These are phyloP conservation scores for Penicillium diatomitis DNA, from an alignment of 495 filamentous ascomycete genomes.

Conservation along the genomic window DNA sequence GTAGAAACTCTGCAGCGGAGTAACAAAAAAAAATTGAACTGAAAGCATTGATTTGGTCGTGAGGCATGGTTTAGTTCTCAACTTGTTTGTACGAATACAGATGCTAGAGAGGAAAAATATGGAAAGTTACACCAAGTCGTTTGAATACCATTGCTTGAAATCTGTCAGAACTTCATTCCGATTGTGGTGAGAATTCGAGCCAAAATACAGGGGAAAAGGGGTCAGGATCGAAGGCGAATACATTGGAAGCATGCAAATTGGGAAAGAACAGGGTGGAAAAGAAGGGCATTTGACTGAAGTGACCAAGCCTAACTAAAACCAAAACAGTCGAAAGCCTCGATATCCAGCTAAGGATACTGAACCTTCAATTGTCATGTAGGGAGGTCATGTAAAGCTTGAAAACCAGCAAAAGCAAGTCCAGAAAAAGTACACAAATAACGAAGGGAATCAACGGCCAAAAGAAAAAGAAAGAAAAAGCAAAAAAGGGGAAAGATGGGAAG, in stretches of 20 bases:
- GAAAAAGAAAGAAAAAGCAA: slow-evolving; percentile 2
- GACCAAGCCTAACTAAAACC: slow-evolving; percentile 1
- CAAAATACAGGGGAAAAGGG: slow-evolving; percentile 1
- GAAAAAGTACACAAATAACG: slow-evolving; percentile 1
- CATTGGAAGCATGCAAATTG: slow-evolving; percentile 2
- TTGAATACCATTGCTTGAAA: neutral
- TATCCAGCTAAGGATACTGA: neutral
- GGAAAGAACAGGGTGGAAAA: neutral
- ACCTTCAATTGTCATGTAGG: neutral
- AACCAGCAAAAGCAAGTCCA: slow-evolving; percentile 2
- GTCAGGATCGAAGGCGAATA: slow-evolving; percentile 18
- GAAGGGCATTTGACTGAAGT: slow-evolving; percentile 1
- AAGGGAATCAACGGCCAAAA: neutral
- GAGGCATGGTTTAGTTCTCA: too few relatives aligned
- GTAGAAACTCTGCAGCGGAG: too few relatives aligned
- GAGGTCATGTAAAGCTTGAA: neutral
- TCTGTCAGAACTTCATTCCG: slow-evolving; percentile 8
- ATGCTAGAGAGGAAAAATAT: slow-evolving; percentile 13
- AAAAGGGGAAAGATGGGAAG: slow-evolving; percentile 3
- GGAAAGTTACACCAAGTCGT: neutral
- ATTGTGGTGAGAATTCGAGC: slow-evolving; percentile 5
- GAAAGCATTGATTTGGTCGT: too few relatives aligned
- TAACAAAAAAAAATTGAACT: too few relatives aligned
- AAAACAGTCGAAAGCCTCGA: neutral
- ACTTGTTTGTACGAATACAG: slow-evolving; percentile 2